Evolutionary conservation across 2,329 filamentous ascomycete species (phyloP), one percentile per base, ranked within the genome.

Genomic region (Teratosphaeria zuluensis): DNA sequence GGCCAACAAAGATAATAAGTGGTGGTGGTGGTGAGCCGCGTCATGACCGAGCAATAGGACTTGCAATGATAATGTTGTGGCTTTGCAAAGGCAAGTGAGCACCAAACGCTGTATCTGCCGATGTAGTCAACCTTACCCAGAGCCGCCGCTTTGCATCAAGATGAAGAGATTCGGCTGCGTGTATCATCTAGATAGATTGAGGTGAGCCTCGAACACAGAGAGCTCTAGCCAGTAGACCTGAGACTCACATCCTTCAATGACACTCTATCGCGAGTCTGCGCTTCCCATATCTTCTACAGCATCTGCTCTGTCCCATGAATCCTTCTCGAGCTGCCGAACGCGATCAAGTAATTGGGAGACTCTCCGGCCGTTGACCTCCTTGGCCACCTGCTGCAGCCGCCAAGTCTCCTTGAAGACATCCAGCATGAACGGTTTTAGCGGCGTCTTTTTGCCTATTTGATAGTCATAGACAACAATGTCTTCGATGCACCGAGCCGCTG

Each of bases 401-500:
- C 81, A 88, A 14, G 81, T 84, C 54, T 80, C 73, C 57, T 75
- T 73, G 65, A 90, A 84, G 53, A 82, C 80, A 7, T 81, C 76
- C 52, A 84, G 69, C 76, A 89, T 84, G 65, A 86, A 90, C 0
- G 77, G 74, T 54, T 78, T 79, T 53, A 90, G 71, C 2, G 76
- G 68, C 1, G 78, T 78, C 73, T 87, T 89, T 68, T 75, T 78
- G 9, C 75, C 81, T 30, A 73, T 70, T 32, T 71, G 75, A 71
- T 90, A 90, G 74, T 95, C 87, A 73, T 94, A 95, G 0, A 90
- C 78, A 9, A 89, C 87, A 59, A 90, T 84, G 64, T 92, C 88
- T 73, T 96, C 92, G 31, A 84, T 78, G 58, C 87, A 88, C 51
- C 86, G 78, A 3, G 91, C 90, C 8, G 89, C 88, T 14, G 84